Percentiles rank a stretch among this genome's conserved stretches.
phyloP scores from a whole-genome alignment of 306 rosid species.

The Oemleria cerasiformis region DNA sequence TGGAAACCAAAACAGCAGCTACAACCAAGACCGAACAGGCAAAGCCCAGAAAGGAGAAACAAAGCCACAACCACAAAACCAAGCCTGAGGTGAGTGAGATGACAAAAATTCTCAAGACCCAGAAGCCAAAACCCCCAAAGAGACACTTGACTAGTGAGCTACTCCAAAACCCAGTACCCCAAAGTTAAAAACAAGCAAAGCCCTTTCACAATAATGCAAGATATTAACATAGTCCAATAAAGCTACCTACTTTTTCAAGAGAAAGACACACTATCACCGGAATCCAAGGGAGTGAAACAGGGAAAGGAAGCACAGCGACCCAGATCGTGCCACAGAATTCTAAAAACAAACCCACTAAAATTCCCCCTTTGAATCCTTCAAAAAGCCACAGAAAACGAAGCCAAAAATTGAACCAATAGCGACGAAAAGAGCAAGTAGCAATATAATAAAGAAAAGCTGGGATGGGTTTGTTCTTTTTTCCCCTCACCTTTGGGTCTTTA shows the following conservation, averaged over 20 bases:
- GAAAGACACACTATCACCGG: slow-evolving; percentile 32
- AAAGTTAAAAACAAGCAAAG: slow-evolving; percentile 23
- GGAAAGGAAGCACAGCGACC: slow-evolving; percentile 41
- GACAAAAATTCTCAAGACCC: slow-evolving; percentile 14
- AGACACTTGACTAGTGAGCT: slow-evolving; percentile 18
- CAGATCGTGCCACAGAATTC: slow-evolving; percentile 39
- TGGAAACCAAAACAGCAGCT: background rate
- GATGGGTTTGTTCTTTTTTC: slow-evolving; percentile 20
- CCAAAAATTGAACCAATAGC: background rate
- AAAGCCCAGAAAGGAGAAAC: slow-evolving; percentile 9
- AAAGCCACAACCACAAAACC: slow-evolving; percentile 8
- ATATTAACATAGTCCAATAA: slow-evolving; percentile 49
- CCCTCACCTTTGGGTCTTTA: slow-evolving; percentile 17
- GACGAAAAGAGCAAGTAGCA: background rate
- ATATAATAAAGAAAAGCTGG: slow-evolving; percentile 4
- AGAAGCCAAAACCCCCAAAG: slow-evolving; percentile 25
- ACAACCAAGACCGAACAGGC: background rate
- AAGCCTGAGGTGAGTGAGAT: slow-evolving; percentile 6
- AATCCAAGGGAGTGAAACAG: slow-evolving; percentile 55
- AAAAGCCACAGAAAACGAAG: slow-evolving; percentile 27
- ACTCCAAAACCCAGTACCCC: slow-evolving; percentile 21
- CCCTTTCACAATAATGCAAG: slow-evolving; percentile 23
- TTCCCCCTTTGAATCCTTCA: slow-evolving; percentile 28
- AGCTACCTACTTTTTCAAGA: slow-evolving; percentile 36
- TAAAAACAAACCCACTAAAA: slow-evolving; percentile 35